These are phyloP conservation scores for Xerocomus potaroensis DNA, from an alignment of 768 basidiomycete genomes.

Conservation along the genomic window DNA sequence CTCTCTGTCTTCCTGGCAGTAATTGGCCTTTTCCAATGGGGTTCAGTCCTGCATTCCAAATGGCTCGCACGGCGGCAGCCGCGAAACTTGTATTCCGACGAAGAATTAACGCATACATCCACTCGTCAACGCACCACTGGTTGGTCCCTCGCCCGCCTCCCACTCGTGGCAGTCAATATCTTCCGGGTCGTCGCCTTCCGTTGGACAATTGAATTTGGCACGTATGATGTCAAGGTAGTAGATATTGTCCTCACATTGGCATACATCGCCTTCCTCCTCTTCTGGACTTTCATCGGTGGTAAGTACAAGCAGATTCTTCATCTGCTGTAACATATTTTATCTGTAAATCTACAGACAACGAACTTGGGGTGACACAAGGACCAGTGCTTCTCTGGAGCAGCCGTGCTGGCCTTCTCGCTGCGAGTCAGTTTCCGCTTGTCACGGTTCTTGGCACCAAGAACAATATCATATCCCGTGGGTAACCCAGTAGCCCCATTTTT, in stretches of 20 bases:
- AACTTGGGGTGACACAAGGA: background rate
- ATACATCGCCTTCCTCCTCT: conserved; percentile 44
- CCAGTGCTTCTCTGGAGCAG: conserved; percentile 25
- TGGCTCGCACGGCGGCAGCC: conserved; percentile 1
- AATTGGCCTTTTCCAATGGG: conserved; percentile 26
- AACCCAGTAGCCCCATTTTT: too few species aligned
- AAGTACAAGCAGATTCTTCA: conserved; percentile 15
- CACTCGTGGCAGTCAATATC: conserved; percentile 35
- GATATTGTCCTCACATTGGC: conserved; percentile 44
- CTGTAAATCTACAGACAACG: background rate
- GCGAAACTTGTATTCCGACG: conserved; percentile 3
- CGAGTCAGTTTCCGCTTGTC: conserved; percentile 40
- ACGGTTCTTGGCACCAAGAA: conserved; percentile 48
- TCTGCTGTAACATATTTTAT: background rate
- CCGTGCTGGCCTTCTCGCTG: conserved; percentile 30
- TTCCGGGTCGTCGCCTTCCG: conserved; percentile 52
- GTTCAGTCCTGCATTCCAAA: conserved; percentile 22
- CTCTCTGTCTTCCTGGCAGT: conserved; percentile 11
- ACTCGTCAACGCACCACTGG: conserved; percentile 11
- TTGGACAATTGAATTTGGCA: conserved; percentile 42
- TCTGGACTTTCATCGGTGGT: conserved; percentile 45
- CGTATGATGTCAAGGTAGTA: conserved; percentile 34
- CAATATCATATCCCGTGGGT: conserved; percentile 40
- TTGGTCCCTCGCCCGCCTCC: conserved; percentile 38
- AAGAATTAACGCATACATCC: conserved; percentile 12